phyloP scores from a whole-genome alignment of 2,329 filamentous ascomycete species.

The Trichoderma sp. region DNA sequence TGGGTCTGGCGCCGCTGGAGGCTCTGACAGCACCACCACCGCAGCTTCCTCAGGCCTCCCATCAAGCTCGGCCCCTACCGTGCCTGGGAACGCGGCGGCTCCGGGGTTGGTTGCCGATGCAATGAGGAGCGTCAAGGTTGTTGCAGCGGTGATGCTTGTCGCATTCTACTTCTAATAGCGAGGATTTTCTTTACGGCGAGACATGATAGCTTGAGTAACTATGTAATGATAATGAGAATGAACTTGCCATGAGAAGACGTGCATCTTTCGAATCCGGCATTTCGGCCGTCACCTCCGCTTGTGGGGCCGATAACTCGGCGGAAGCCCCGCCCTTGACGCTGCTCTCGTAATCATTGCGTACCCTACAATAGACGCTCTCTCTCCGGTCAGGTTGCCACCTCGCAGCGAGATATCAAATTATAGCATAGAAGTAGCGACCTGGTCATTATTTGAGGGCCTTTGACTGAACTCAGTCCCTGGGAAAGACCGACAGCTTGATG shows the following conservation, averaged over 20 bases:
- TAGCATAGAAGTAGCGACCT: not conserved
- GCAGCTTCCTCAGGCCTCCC: constrained; percentile 13
- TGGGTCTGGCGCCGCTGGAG: not conserved
- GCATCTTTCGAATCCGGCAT: not conserved
- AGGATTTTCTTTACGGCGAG: not conserved
- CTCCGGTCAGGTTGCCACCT: too few relatives aligned
- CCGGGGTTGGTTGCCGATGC: constrained; percentile 4
- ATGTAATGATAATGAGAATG: constrained; percentile 24
- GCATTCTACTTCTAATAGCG: constrained; percentile 18
- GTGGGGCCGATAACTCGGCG: not conserved
- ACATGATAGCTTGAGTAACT: not conserved
- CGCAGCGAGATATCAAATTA: not conserved
- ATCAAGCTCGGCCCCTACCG: not conserved
- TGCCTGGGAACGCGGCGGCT: constrained; percentile 1
- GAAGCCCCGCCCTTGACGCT: too few relatives aligned
- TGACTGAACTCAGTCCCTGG: too few relatives aligned
- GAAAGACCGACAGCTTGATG: not conserved
- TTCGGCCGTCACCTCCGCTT: not conserved
- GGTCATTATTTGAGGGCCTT: not conserved
- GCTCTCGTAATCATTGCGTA: not conserved
- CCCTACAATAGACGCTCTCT: too few relatives aligned
- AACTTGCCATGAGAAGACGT: not conserved
- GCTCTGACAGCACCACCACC: not conserved
- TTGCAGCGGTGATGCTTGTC: constrained; percentile 5
- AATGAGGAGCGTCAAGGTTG: constrained; percentile 8